Evolutionary conservation across 1,284 basidiomycete species (phyloP).

Genomic region (Calocybe gambosa): DNA sequence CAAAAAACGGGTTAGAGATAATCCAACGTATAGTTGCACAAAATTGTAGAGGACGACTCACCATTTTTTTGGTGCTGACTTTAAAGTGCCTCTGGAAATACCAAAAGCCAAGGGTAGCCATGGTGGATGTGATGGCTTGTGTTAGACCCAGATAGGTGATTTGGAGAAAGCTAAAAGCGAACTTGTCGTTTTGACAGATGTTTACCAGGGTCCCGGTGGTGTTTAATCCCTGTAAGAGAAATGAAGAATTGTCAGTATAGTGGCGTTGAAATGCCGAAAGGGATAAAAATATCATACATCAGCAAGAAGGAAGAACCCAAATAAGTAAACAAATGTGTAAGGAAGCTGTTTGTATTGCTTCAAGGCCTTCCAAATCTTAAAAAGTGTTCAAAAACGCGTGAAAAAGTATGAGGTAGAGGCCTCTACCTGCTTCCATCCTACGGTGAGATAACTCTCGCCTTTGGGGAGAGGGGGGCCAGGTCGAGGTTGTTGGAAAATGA

Average conservation of each 20-base stretch:
- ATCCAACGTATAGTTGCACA: no score
- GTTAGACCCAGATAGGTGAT: constrained; percentile 73
- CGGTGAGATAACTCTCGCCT: constrained; percentile 64
- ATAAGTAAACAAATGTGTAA: constrained; percentile 70
- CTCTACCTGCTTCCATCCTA: constrained; percentile 77
- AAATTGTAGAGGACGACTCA: constrained; percentile 25
- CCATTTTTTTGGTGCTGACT: constrained; percentile 75
- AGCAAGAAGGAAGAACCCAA: constrained; percentile 72
- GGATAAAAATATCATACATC: constrained; percentile 41
- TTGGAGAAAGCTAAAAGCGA: constrained; percentile 65
- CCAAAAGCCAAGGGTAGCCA: constrained; percentile 73
- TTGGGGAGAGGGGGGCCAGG: constrained; percentile 69
- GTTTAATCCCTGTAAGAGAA: constrained; percentile 54
- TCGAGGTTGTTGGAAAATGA: constrained; percentile 71
- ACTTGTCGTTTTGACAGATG: constrained; percentile 77
- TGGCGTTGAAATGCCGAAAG: neutral
- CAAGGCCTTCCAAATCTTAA: constrained; percentile 67
- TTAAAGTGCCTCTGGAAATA: constrained; percentile 74
- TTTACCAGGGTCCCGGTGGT: constrained; percentile 72
- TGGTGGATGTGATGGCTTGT: constrained; percentile 67
- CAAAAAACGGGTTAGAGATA: no score
- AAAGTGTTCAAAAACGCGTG: no score
- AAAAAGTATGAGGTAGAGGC: no score
- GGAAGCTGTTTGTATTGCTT: constrained; percentile 70
- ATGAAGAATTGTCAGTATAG: neutral